Base-by-base conservation (phyloP, 306 rosid species). In the Gastrolobium bilobum region DNA sequence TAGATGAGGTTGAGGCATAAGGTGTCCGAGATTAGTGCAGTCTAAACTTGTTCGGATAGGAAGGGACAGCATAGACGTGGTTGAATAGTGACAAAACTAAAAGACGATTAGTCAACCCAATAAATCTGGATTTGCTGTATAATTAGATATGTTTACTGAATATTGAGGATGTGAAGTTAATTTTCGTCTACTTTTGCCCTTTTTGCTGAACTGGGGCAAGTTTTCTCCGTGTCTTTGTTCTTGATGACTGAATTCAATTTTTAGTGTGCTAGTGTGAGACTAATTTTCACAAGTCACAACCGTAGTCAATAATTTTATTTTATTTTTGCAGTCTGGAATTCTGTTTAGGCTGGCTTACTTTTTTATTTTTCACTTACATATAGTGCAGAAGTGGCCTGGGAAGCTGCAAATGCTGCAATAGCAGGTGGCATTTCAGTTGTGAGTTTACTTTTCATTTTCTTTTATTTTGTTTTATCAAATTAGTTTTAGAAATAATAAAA, bases 351-450 rank as follows among this genome's bases (percentile, higher is more conserved):
- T 78, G 42, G 20, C 81, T 84, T 34, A 83, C 75, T 68, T 68
- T 72, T 72, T 26, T 57, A 7, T 62, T 86, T 73, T 54, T 35
- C 56, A 48, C 71, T 61, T 46, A 2, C 47, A 43, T 80, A 51
- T 76, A 94, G 98, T 66, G 92, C 96, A 78, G 94, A 92, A 81
- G 86, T 88, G 81, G 98, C 97, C 43, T 77, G 88, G 79, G 84
- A 88, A 86, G 97, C 97, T 80, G 94, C 97, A n/a, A 85, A 74
- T 76, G 94, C 94, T 88, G 98, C 98, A 44, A 89, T 94, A 48
- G 79, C 71, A 15, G 97, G 97, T 5, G 98, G 97, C 56, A 68
- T 94, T 69, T 87, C 94, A 71, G 97, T 88, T 62, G 98, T 94
- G 87, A 90, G 98, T 87, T 65, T 33, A 53, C 65, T 73, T 53